These are phyloP conservation scores for Fusarium denticulatum DNA, from an alignment of 2,329 filamentous ascomycete species.

Conservation along the genomic window DNA sequence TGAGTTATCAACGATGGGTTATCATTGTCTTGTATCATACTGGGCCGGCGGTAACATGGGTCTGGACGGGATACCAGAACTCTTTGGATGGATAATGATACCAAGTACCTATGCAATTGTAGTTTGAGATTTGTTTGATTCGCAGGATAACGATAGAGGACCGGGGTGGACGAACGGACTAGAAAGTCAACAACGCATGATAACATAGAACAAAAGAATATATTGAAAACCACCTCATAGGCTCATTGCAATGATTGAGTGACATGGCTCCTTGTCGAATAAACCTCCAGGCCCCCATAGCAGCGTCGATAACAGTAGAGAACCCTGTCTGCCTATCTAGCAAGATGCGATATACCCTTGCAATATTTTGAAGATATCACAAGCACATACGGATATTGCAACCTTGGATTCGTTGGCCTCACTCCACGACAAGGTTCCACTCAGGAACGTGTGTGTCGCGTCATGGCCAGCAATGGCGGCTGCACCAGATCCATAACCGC, in stretches of 20 bases:
- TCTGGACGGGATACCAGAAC: conserved; percentile 8
- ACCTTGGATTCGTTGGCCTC: background rate
- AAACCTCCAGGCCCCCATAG: background rate
- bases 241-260: background rate
- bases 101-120: conserved; percentile 26
- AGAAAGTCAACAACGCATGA: background rate
- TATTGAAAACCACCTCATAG: background rate
- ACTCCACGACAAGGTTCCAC: conserved; percentile 6
- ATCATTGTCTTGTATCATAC: conserved; percentile 27
- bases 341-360: background rate
- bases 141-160: background rate
- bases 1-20: conserved; percentile 1
- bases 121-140: conserved; percentile 7
- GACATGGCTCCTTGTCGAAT: background rate
- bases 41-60: conserved; percentile 18
- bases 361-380: background rate
- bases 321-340: background rate
- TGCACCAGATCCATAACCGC: conserved; percentile 18
- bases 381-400: background rate
- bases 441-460: background rate
- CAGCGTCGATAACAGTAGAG: background rate
- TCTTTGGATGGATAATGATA: conserved; percentile 28
- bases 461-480: conserved; percentile 20
- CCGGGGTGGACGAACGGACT: background rate
- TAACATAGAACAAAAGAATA: conserved; percentile 20